Base-by-base conservation (phyloP, 139 green algal genomes). In the Parachlorella kessleri region DNA sequence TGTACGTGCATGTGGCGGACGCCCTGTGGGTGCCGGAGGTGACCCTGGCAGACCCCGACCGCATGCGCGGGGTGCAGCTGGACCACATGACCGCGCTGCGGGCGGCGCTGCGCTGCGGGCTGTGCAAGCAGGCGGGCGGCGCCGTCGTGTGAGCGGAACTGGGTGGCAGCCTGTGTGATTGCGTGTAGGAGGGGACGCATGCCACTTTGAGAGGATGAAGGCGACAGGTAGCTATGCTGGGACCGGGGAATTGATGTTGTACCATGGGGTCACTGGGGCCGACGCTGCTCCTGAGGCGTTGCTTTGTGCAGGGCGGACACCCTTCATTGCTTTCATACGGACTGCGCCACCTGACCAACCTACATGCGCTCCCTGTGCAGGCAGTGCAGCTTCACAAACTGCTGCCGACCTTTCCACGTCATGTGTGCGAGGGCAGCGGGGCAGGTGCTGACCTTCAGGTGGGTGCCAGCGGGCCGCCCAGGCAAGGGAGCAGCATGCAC, bases 51-150 rank as follows among this genome's bases (percentile, higher is more conserved):
- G 32, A 84, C 48, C 70, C 74, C 8, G 75, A 76, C 36, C 32
- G 21, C 9, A 76, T 88, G 80, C n/a, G 42, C 9, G 68, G 63
- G 9, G 77, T 86, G 4, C 48, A 75, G 5, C 73, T 88, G 37
- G 69, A 76, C 53, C 39, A 55, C 21, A 66, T 88, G 21, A 80
- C 55, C 7, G 28, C n/a, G 28, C 67, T 79, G n/a, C 64, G 83
- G 7, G 67, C 76, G 23, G 53, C 68, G 38, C 77, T 88, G n/a
- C 63, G 32, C 1, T 88, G 83, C 72, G 65, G 63, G 41, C 66
- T 87, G 33, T 88, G 83, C 80, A 84, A 87, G 37, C 83, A 88
- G 70, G 69, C 55, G 53, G 83, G 83, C n/a, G 83, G 83, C 32
- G 69, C 67, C 37, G 73, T 77, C 21, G 73, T 88, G 80, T 88